Evolutionary conservation across 2,329 filamentous ascomycete species (phyloP), one percentile per base, ranked within the genome.

Genomic region (Xylariales sp.): DNA sequence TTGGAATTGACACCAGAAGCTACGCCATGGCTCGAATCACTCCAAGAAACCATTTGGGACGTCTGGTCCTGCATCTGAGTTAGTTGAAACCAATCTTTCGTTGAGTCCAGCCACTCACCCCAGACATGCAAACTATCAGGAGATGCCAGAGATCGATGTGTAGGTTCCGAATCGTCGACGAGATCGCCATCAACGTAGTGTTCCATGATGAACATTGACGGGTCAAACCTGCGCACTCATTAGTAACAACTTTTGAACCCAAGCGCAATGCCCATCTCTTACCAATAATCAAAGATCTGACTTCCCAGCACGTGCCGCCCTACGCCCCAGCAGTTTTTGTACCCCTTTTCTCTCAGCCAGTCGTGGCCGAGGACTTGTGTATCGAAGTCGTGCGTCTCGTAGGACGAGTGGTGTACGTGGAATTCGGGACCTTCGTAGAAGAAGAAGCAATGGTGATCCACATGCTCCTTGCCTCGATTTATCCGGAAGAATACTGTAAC

Each of bases 211-310:
- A 82, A 81, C 0, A 69, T 68, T 3, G 66, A 70, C 0, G 76
- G 74, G 59, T 85, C 81, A 53, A 76, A 81, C 80, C 79, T 64
- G 32, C 19, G n/a, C 7, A 9, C 25, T 31, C 24, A n/a, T 19
- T 9, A 18, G 7, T 1, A 27, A 27, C 8, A 27, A 27, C n/a
- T 27, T 8, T 27, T 27, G 24, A n/a, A n/a, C n/a, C n/a, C n/a
- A n/a, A n/a, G n/a, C n/a, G n/a, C n/a, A n/a, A n/a, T n/a, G n/a
- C n/a, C n/a, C n/a, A n/a, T n/a, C n/a, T n/a, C 39, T 32, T 65
- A 78, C 80, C 80, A 85, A 58, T 85, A 86, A 54, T 86, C 82
- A 51, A 87, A 88, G 38, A 87, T 78, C 62, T 86, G 83, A 47
- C 73, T 79, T 4, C 83, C 83, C 51, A 86, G 68, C 16, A 86